phyloP scores from a whole-genome alignment of 1,284 basidiomycete genomes.

The Tilletiaria anomala region DNA sequence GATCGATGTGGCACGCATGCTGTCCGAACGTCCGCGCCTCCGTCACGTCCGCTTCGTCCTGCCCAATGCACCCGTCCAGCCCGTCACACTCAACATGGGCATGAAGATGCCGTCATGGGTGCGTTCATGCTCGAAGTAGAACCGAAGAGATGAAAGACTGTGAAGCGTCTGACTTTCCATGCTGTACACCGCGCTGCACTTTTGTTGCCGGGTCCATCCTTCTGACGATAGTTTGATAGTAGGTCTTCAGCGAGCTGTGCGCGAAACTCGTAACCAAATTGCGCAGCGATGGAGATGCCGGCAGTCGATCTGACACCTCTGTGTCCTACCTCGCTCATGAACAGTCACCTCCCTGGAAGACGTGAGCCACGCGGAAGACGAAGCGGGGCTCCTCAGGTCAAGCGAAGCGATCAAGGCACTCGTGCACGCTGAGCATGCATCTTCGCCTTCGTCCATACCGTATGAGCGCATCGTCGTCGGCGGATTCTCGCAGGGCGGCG shows the following conservation, averaged over 20 bases:
- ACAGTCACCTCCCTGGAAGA: constrained; percentile 18
- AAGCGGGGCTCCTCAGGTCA: constrained; percentile 28
- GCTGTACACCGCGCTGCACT: neutral
- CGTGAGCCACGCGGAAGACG: constrained; percentile 29
- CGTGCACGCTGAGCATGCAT: constrained; percentile 23
- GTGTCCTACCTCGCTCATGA: no score
- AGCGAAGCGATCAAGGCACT: constrained; percentile 22
- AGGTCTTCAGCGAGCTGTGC: neutral
- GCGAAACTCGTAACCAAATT: neutral
- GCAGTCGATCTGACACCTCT: no score
- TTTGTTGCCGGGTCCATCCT: neutral
- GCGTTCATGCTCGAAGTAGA: no score
- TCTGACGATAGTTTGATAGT: neutral
- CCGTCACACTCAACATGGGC: constrained; percentile 36
- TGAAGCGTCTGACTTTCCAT: no score
- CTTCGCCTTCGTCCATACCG: constrained; percentile 9
- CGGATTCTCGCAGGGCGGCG: constrained; percentile 27
- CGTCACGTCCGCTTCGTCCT: constrained; percentile 35
- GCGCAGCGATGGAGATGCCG: no score
- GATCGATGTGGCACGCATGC: constrained; percentile 35
- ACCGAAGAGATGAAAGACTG: no score
- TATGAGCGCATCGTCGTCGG: constrained; percentile 25
- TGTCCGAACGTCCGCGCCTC: constrained; percentile 26
- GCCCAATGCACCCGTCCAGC: constrained; percentile 36
- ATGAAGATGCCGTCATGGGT: constrained; percentile 38